Conservation (phyloP, 768 basidiomycete genomes). For the Rhizopogon vinicolor region DNA sequence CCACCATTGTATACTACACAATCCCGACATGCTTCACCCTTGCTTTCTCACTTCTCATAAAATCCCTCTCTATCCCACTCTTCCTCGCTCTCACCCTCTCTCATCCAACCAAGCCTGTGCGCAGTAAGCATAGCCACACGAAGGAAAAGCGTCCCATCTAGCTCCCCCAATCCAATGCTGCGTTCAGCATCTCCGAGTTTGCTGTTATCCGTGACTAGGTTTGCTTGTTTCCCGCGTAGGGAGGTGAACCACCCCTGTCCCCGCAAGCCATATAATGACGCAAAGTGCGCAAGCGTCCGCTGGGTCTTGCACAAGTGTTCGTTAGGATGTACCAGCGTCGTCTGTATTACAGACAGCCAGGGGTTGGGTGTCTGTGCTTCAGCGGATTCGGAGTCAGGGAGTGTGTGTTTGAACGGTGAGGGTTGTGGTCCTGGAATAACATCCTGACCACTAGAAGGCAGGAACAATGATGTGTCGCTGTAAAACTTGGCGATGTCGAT, state of each 20-base stretch:
- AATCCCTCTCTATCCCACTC: conserved; percentile 29
- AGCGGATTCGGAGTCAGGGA: conserved; percentile 4
- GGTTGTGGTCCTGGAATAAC: conserved; percentile 10
- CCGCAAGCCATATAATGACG: conserved; percentile 14
- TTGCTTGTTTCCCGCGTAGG: neutral
- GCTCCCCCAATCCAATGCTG: conserved; percentile 14
- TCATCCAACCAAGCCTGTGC: conserved; percentile 30
- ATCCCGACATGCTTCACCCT: neutral
- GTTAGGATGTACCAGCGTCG: conserved; percentile 26
- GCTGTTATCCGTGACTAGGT: conserved; percentile 4
- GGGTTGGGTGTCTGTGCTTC: conserved; percentile 24
- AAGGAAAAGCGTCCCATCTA: conserved; percentile 24
- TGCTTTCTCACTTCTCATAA: conserved; percentile 4
- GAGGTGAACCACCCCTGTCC: conserved; percentile 8
- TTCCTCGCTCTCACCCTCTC: conserved; percentile 24
- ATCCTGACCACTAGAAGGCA: neutral
- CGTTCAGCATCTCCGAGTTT: conserved; percentile 18
- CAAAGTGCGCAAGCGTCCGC: conserved; percentile 21
- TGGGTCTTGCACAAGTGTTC: conserved; percentile 22
- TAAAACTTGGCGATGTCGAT: conserved; percentile 29
- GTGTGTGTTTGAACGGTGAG: conserved; percentile 4
- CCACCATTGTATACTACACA: conserved; percentile 6
- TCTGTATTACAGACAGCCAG: conserved; percentile 32
- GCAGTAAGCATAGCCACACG: conserved; percentile 21
- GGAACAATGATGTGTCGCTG: conserved; percentile 14